Base-by-base conservation (phyloP, 306 rosid genomes). In the Lathyrus sativus region DNA sequence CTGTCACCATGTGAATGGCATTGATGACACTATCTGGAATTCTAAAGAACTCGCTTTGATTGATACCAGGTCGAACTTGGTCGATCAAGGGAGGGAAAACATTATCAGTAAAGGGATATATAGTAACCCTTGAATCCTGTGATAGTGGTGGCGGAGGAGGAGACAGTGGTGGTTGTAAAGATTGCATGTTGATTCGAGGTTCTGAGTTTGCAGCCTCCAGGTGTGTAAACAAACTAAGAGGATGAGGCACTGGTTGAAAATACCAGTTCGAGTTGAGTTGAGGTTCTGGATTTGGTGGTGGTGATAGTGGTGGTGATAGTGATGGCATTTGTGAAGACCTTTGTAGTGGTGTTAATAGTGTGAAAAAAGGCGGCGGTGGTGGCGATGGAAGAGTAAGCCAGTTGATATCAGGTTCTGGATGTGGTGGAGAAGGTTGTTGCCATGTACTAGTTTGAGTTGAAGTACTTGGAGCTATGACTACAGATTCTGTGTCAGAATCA, bases 1-100 rank as follows among this genome's bases (percentile, higher is more conserved):
- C 66, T 14, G 17, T 66, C 80, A 84, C 86, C 9, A 57, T 78
- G 0, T 77, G 87, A 33, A 89, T 65, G 11, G 61, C 39, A 31
- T 50, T 54, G 45, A 18, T 68, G 4, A 45, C 44, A 3, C n/a
- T 26, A 1, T 39, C 61, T 3, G 62, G 58, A 17, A 24, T 72
- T 15, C 78, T 85, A 13, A 83, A 53, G 80, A 15, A 9, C 4
- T 35, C 67, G 11, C 15, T 56, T 45, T 65, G n/a, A 65, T 57
- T 42, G 11, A 1, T n/a, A 51, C 54, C 37, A 28, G n/a, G 17
- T 1, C 3, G 62, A 4, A 15, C 18, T 6, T 13, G 11, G 5
- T 3, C 31, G 38, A 13, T 28, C 11, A 12, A 4, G 4, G 62
- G 5, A 28, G 39, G 18, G 10, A 17, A 55, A 53, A 4, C 15